Conservation (phyloP, 176 grass and related monocot genomes). For the Miscanthus lutarioriparius region DNA sequence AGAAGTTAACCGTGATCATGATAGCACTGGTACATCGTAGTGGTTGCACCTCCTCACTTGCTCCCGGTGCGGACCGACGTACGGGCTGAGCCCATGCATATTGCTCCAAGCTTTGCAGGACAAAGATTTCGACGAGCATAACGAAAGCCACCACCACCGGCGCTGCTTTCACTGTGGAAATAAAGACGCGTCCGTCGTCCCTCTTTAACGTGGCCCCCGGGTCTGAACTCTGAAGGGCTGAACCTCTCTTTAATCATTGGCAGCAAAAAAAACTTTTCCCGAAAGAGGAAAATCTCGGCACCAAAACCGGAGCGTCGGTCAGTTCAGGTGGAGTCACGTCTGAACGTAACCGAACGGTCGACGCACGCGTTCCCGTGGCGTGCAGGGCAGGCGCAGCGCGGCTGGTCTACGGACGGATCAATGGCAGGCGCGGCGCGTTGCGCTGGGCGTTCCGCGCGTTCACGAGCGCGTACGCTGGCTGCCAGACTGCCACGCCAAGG, state of each 20-base stretch:
- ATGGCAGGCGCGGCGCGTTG: neutral
- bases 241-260: neutral
- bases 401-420: neutral
- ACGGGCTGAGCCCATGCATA: slow-evolving; percentile 28
- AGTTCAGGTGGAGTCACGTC: neutral
- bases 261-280: neutral
- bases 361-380: neutral
- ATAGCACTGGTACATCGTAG: neutral
- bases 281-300: neutral
- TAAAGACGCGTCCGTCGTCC: neutral
- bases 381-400: neutral
- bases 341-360: neutral
- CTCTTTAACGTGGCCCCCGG: neutral
- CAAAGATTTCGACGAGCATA: slow-evolving; percentile 28
- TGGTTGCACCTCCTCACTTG: slow-evolving; percentile 20
- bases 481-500: slow-evolving; percentile 39
- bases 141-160: slow-evolving; percentile 23
- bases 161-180: neutral
- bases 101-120: slow-evolving; percentile 37
- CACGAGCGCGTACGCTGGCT: neutral
- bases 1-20: neutral
- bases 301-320: neutral
- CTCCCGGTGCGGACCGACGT: neutral
- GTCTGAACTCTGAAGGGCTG: neutral
- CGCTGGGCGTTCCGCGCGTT: neutral